These are phyloP conservation scores for Paratinospora sagittata DNA, from an alignment of 164 flowering plant genomes.

Conservation along the genomic window DNA sequence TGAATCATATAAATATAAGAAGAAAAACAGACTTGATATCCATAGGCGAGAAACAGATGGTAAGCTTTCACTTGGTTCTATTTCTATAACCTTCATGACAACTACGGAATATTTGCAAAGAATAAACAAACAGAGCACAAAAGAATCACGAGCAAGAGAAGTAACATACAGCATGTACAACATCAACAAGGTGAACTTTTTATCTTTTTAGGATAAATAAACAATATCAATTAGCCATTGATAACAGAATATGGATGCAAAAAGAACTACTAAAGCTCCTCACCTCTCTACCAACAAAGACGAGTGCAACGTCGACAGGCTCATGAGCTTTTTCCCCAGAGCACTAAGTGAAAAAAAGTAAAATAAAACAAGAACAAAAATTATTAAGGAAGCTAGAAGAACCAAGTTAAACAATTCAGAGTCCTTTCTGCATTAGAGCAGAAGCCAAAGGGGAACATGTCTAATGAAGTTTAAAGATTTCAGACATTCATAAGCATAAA, in stretches of 20 bases:
- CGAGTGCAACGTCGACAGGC: slow-evolving; percentile 57
- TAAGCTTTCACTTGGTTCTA: background rate
- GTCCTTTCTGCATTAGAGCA: background rate
- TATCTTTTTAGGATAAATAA: too few relatives aligned
- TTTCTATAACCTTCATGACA: background rate
- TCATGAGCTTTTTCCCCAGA: slow-evolving; percentile 30
- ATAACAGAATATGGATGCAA: background rate
- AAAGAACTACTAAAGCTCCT: slow-evolving; percentile 12
- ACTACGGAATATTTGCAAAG: background rate
- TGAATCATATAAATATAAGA: background rate
- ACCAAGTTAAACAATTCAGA: slow-evolving; percentile 3
- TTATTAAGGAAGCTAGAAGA: background rate
- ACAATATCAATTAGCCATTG: background rate
- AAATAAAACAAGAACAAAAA: slow-evolving; percentile 3
- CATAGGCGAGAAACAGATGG: background rate
- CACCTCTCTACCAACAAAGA: slow-evolving; percentile 80
- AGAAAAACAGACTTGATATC: background rate
- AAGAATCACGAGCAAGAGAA: background rate
- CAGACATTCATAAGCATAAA: too few relatives aligned
- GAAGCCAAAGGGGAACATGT: background rate
- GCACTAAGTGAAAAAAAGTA: slow-evolving; percentile 38
- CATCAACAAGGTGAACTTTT: background rate
- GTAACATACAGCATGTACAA: background rate
- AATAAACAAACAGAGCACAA: background rate
- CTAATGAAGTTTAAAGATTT: background rate